Conservation (phyloP, 2,329 filamentous ascomycete genomes). For the Arthrinium puccinioides region DNA sequence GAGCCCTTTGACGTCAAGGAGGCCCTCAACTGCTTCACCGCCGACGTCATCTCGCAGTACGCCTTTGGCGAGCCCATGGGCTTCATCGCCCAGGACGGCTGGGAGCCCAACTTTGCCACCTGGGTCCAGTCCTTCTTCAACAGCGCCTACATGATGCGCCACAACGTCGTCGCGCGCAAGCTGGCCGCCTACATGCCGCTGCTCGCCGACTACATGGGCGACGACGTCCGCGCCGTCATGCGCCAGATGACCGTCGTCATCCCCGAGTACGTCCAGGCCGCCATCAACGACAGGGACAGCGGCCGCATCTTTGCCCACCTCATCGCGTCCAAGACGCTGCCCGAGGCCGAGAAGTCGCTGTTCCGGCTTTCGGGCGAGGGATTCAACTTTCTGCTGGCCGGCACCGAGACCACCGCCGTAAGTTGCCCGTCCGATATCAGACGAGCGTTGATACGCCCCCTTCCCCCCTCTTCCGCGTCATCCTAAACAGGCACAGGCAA, state of each 20-base stretch:
- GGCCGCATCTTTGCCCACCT: conserved; percentile 29
- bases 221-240: conserved; percentile 8
- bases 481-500: not conserved
- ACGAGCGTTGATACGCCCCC: no score
- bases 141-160: conserved; percentile 14
- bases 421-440: conserved; percentile 3
- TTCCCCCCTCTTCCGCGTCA: no score
- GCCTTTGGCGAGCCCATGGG: conserved; percentile 14
- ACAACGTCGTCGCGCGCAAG: conserved; percentile 10
- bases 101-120: conserved; percentile 10
- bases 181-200: conserved; percentile 11
- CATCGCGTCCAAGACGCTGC: conserved; percentile 22
- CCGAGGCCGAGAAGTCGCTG: conserved; percentile 25
- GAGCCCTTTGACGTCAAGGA: conserved; percentile 7
- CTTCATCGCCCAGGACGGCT: conserved; percentile 10
- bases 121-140: conserved; percentile 13
- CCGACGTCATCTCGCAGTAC: conserved; percentile 14
- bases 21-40: conserved; percentile 14
- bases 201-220: conserved; percentile 12
- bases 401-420: conserved; percentile 30
- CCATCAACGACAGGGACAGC: conserved; percentile 22
- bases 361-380: conserved; percentile 29
- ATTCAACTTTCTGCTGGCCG: conserved; percentile 29
- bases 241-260: conserved; percentile 9
- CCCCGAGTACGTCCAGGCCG: conserved; percentile 20